Evolutionary conservation across 73 alveolate species (phyloP).

Genomic region (Stentor roeselii): DNA sequence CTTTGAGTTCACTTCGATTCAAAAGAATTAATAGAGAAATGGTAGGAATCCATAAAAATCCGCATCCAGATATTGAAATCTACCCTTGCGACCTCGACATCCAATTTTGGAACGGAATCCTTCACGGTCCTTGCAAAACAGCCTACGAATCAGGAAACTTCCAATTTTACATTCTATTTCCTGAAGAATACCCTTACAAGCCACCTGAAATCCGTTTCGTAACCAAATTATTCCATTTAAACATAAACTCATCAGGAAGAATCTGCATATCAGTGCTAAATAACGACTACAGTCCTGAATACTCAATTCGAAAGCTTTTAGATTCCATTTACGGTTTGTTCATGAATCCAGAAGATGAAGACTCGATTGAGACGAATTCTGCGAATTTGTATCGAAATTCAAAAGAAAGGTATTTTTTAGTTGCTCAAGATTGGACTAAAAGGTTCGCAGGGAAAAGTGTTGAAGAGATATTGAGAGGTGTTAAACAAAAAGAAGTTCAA

Average conservation of each 20-base stretch:
- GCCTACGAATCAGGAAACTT: conserved; percentile 6
- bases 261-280: conserved; percentile 10
- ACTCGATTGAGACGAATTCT: conserved; percentile 44
- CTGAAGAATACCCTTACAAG: conserved; percentile 26
- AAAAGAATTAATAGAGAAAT: conserved; percentile 35
- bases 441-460: conserved; percentile 28
- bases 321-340: conserved; percentile 35
- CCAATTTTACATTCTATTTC: background rate
- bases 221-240: conserved; percentile 13
- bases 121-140: conserved; percentile 19
- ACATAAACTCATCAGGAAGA: conserved; percentile 19
- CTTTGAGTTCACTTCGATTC: background rate
- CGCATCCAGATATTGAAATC: conserved; percentile 28
- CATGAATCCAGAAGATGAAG: conserved; percentile 48
- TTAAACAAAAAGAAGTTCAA: background rate
- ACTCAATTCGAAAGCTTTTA: conserved; percentile 29
- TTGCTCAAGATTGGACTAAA: conserved; percentile 17
- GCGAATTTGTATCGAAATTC: conserved; percentile 43
- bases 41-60: background rate
- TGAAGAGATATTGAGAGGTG: conserved; percentile 32
- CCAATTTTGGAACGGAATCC: conserved; percentile 33
- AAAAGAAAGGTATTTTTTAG: background rate
- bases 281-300: conserved; percentile 44
- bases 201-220: conserved; percentile 17
- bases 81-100: conserved; percentile 32